Conservation (phyloP, 2,329 filamentous ascomycete species). For the Ciborinia camelliae region DNA sequence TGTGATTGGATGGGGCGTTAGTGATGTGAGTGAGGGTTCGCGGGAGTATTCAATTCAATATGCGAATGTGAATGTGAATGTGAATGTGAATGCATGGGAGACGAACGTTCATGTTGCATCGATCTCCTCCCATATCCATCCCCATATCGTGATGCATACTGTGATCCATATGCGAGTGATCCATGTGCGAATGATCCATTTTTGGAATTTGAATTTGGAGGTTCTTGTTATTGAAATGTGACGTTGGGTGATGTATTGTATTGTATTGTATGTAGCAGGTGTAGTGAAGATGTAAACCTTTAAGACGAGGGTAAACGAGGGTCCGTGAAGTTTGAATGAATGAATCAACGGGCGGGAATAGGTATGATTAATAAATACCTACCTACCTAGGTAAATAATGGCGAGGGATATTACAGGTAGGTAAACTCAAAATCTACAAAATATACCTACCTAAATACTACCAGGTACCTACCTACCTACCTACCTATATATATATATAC, state of each 20-base stretch:
- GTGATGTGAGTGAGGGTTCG: neutral
- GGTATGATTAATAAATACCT: too few species aligned
- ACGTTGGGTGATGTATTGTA: too few species aligned
- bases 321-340: neutral
- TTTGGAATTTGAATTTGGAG: neutral
- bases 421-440: too few species aligned
- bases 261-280: too few species aligned
- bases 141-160: conserved; percentile 49
- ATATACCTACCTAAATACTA: too few species aligned
- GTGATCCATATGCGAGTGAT: conserved; percentile 28
- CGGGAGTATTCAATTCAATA: too few species aligned
- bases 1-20: conserved; percentile 41
- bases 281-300: neutral
- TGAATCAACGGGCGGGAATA: too few species aligned
- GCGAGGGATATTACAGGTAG: too few species aligned
- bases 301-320: neutral
- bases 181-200: conserved; percentile 18
- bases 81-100: neutral
- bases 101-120: conserved; percentile 89
- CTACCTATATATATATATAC: neutral
- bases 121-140: conserved; percentile 50
- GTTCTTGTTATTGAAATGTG: neutral
- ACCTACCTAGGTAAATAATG: too few species aligned
- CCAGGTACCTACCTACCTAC: too few species aligned
- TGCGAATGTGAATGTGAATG: too few species aligned